These are phyloP conservation scores for Zymoseptoria passerinii DNA, from an alignment of 2,329 filamentous ascomycete species.

Conservation along the genomic window DNA sequence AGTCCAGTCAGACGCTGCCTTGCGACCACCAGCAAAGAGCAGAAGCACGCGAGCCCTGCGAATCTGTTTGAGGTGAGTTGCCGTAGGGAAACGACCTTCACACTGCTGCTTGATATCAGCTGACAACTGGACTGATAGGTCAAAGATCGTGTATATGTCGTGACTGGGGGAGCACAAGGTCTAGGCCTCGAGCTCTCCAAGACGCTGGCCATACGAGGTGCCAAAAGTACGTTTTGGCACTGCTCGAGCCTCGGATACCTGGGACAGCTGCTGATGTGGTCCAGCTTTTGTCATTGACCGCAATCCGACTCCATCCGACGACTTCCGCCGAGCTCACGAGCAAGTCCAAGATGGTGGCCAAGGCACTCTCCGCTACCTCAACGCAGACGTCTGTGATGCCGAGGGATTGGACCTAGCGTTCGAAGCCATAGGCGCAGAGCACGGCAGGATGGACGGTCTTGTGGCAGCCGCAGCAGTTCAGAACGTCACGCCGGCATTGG, in stretches of 20 bases:
- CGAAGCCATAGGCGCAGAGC: constrained; percentile 21
- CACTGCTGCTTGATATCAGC: background rate
- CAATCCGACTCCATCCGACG: constrained; percentile 34
- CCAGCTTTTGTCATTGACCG: constrained; percentile 44
- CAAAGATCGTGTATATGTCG: constrained; percentile 15
- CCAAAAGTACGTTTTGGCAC: constrained; percentile 31
- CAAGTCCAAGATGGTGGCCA: constrained; percentile 31
- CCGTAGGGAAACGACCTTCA: background rate
- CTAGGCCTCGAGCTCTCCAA: constrained; percentile 35
- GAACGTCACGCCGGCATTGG: constrained; percentile 20
- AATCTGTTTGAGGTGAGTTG: background rate
- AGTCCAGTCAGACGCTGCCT: background rate
- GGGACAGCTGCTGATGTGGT: background rate
- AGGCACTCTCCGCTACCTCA: constrained; percentile 38
- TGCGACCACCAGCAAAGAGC: background rate
- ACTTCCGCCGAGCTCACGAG: constrained; percentile 35
- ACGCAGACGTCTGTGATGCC: constrained; percentile 40
- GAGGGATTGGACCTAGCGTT: constrained; percentile 20
- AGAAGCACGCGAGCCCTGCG: background rate
- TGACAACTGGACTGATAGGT: constrained; percentile 10
- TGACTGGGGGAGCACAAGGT: constrained; percentile 22
- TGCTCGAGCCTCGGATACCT: background rate
- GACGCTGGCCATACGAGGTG: constrained; percentile 41
- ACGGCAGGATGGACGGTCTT: constrained; percentile 24
- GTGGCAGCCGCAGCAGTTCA: constrained; percentile 28